Conservation (phyloP, 345 rosid species). For the Anastatica hierochuntica region DNA sequence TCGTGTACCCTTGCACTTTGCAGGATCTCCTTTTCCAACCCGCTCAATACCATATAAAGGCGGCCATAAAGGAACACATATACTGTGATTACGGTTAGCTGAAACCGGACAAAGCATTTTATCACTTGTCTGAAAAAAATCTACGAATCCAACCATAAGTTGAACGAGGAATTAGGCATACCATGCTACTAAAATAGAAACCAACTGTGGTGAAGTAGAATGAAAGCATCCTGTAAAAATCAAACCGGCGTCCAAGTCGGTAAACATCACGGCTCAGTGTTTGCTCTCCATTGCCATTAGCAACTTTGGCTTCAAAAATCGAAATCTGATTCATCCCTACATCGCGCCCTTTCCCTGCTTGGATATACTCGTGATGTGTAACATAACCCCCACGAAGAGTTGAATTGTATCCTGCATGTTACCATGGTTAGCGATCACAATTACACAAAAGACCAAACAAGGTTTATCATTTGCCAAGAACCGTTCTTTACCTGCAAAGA, state of each 20-base stretch:
- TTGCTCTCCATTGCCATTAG: constrained; percentile 97
- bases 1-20: constrained; percentile 43
- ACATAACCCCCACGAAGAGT: constrained; percentile 81
- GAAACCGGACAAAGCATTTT: constrained; percentile 21
- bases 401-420: constrained; percentile 69
- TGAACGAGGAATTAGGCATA: constrained; percentile 25
- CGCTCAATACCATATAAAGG: constrained; percentile 81
- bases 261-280: constrained; percentile 95
- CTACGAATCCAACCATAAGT: too few species aligned
- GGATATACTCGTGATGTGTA: constrained; percentile 95
- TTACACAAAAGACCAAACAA: background rate
- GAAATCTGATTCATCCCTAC: constrained; percentile 97
- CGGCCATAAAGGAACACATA: constrained; percentile 94
- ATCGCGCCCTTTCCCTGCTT: constrained; percentile 97
- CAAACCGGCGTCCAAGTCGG: constrained; percentile 81
- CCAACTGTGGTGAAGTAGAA: constrained; percentile 95
- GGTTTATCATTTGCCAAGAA: background rate
- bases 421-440: constrained; percentile 25
- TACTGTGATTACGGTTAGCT: constrained; percentile 77
- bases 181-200: constrained; percentile 95
- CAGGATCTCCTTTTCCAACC: constrained; percentile 59
- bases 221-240: constrained; percentile 97
- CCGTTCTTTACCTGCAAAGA: constrained; percentile 64
- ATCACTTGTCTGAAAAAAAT: too few species aligned
- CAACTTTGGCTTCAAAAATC: constrained; percentile 84